Evolutionary conservation across 2,329 filamentous ascomycete species (phyloP).

Genomic region (Ophiostoma australiae): DNA sequence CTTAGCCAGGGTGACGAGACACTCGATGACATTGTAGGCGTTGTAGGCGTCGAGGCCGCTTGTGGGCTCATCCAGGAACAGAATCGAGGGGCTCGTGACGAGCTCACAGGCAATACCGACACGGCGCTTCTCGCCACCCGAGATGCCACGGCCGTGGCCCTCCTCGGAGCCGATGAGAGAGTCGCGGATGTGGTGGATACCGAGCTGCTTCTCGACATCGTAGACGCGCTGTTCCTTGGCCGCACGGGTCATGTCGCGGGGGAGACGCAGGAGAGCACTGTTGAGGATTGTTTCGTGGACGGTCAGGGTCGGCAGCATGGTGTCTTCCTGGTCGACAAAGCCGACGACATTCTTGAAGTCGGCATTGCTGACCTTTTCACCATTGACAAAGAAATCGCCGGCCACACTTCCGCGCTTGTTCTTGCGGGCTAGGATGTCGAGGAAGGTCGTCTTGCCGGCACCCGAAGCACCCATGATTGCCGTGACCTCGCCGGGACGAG

Average conservation of each 20-base stretch:
- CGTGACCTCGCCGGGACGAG: conserved; percentile 90
- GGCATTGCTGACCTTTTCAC: conserved; percentile 75
- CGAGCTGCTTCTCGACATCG: conserved; percentile 93
- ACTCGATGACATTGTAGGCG: conserved; percentile 96
- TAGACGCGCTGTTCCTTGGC: conserved; percentile 89
- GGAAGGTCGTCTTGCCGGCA: conserved; percentile 93
- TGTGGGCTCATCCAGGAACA: conserved; percentile 95
- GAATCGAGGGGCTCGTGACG: conserved; percentile 92
- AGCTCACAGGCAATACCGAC: conserved; percentile 97
- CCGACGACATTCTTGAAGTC: conserved; percentile 91
- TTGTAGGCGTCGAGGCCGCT: conserved; percentile 96
- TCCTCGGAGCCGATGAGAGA: conserved; percentile 96
- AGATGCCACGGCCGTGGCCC: conserved; percentile 88
- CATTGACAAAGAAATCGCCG: conserved; percentile 89
- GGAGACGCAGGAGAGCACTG: conserved; percentile 86
- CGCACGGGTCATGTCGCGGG: conserved; percentile 77
- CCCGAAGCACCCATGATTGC: conserved; percentile 98
- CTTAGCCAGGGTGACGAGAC: conserved; percentile 88
- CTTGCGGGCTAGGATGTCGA: conserved; percentile 93
- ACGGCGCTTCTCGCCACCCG: conserved; percentile 90
- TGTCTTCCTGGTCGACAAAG: conserved; percentile 97
- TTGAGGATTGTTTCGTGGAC: conserved; percentile 97
- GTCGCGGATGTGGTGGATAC: conserved; percentile 89
- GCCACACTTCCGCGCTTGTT: conserved; percentile 79
- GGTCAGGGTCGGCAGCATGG: conserved; percentile 89